These are phyloP conservation scores for Acacia crassicarpa DNA, from an alignment of 306 rosid species.

Conservation along the genomic window DNA sequence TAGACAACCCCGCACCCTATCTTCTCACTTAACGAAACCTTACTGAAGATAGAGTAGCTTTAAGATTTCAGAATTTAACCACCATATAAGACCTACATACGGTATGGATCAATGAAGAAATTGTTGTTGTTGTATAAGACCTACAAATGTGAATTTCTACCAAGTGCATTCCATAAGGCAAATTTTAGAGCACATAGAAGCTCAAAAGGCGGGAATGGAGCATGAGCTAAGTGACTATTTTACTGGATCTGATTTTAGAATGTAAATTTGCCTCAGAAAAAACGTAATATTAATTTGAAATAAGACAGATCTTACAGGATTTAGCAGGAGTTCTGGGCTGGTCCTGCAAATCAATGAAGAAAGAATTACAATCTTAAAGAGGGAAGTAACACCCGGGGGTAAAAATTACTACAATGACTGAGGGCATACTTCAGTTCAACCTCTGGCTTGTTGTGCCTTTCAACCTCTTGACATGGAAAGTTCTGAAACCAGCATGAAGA, in stretches of 20 bases:
- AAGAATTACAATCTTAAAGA: slow-evolving; percentile 7
- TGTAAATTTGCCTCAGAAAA: neutral
- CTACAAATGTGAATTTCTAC: neutral
- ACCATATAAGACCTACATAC: neutral
- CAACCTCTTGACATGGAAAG: slow-evolving; percentile 99
- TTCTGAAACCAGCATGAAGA: slow-evolving; percentile 49
- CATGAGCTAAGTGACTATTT: neutral
- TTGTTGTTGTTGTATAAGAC: neutral
- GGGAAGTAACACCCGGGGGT: neutral
- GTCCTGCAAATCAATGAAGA: slow-evolving; percentile 64
- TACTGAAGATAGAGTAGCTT: neutral
- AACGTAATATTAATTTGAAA: neutral
- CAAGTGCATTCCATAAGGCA: neutral
- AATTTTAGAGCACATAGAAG: neutral
- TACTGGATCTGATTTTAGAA: neutral
- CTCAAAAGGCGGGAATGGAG: neutral
- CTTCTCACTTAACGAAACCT: neutral
- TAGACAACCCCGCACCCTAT: neutral
- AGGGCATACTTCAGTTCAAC: slow-evolving; percentile 83
- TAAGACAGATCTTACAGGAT: slow-evolving; percentile 66
- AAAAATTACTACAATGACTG: slow-evolving; percentile 8
- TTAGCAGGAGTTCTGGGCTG: slow-evolving; percentile 84
- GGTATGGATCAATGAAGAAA: too few relatives aligned
- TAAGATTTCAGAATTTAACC: neutral
- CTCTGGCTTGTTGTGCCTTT: slow-evolving; percentile 97